Conservation (phyloP, 768 basidiomycete species). For the Lactarius sanguifluus region DNA sequence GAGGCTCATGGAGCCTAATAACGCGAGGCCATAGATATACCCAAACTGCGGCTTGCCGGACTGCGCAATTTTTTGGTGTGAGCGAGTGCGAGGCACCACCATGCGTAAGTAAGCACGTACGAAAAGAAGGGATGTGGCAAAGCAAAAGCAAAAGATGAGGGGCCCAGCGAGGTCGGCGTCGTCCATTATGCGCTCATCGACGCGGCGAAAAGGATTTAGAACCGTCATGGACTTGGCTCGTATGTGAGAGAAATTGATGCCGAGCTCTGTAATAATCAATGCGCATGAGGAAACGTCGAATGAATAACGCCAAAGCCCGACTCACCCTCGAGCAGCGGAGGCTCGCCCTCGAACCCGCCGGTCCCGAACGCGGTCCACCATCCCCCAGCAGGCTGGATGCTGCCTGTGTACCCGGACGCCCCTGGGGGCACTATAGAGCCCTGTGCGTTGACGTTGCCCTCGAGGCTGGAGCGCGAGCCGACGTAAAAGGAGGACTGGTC, state of each 20-base stretch:
- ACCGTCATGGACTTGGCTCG: slow-evolving; percentile 92
- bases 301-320: slow-evolving; percentile 12
- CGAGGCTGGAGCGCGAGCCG: slow-evolving; percentile 72
- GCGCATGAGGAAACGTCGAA: slow-evolving; percentile 6
- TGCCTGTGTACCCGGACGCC: slow-evolving; percentile 60
- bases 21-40: slow-evolving; percentile 96
- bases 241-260: slow-evolving; percentile 97
- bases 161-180: slow-evolving; percentile 98
- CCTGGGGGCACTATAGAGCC: slow-evolving; percentile 49
- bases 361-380: slow-evolving; percentile 99
- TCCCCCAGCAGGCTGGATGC: slow-evolving; percentile 67
- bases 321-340: slow-evolving; percentile 90
- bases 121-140: slow-evolving; percentile 87
- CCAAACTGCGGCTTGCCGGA: slow-evolving; percentile 98
- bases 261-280: slow-evolving; percentile 64
- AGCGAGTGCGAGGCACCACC: not conserved
- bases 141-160: slow-evolving; percentile 91
- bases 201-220: slow-evolving; percentile 81
- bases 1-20: slow-evolving; percentile 90
- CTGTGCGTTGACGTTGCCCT: slow-evolving; percentile 60
- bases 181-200: slow-evolving; percentile 96
- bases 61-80: slow-evolving; percentile 42
- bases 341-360: slow-evolving; percentile 93
- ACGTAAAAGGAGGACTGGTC: slow-evolving; percentile 63
- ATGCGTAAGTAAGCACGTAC: slow-evolving; percentile 50